Percentiles rank a stretch among this genome's conserved stretches.
These are phyloP conservation scores for Oryza meridionalis DNA, from an alignment of 176 grass and related monocot genomes.

Conservation along the genomic window DNA sequence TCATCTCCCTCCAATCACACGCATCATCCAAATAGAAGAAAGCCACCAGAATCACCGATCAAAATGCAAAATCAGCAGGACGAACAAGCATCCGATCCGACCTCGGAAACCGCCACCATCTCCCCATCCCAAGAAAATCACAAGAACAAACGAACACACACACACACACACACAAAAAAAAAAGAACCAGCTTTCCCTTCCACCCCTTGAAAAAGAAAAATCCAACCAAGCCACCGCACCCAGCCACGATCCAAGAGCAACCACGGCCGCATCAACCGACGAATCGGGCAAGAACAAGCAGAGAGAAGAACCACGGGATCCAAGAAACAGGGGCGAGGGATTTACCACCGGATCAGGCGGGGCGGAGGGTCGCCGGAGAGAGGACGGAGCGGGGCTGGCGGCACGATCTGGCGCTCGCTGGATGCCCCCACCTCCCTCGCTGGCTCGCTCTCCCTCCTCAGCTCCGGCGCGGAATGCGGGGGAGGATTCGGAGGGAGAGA, in stretches of 20 bases:
- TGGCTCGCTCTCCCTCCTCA: constrained; percentile 12
- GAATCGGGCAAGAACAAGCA: not conserved
- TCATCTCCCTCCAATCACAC: not conserved
- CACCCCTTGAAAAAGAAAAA: not conserved
- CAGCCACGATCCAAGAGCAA: not conserved
- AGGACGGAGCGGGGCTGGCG: not conserved
- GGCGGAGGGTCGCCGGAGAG: not conserved
- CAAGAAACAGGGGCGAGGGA: constrained; percentile 7
- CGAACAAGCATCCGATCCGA: not conserved
- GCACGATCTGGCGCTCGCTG: not conserved
- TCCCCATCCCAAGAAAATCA: not conserved
- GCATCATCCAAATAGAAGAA: not conserved
- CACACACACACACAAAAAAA: not conserved
- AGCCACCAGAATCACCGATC: not conserved
- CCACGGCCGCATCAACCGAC: not conserved
- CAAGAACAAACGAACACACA: not conserved
- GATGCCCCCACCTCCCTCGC: not conserved
- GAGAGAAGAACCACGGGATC: constrained; percentile 29
- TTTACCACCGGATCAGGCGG: constrained; percentile 14
- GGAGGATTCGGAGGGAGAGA: constrained; percentile 23
- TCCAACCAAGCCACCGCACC: not conserved
- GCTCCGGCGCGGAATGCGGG: constrained; percentile 24
- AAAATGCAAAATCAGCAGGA: not conserved
- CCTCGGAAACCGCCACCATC: not conserved
- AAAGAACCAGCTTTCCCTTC: not conserved